These are phyloP conservation scores for Bimuria novae-zelandiae DNA, from an alignment of 2,329 filamentous ascomycete genomes.

Conservation along the genomic window DNA sequence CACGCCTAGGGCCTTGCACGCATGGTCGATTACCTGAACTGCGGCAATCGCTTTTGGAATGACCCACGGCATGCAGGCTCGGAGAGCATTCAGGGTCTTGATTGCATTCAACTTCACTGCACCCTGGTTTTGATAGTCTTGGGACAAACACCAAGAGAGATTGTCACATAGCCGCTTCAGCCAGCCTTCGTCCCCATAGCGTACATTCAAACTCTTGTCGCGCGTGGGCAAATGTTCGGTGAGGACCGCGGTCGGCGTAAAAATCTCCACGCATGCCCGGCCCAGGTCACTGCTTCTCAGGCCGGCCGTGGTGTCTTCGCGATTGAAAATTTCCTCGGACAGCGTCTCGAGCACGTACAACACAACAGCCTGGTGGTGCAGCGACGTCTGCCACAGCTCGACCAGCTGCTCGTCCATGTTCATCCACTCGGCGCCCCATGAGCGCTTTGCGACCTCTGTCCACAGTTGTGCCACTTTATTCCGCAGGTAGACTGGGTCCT, in stretches of 20 bases:
- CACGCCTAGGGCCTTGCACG: conserved; percentile 47
- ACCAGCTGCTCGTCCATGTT: conserved; percentile 89
- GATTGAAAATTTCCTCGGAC: conserved; percentile 91
- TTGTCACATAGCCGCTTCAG: conserved; percentile 75
- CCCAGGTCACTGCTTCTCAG: conserved; percentile 83
- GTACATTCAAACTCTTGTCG: conserved; percentile 69
- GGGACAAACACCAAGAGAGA: conserved; percentile 72
- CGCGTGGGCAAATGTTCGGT: conserved; percentile 76
- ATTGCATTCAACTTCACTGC: conserved; percentile 72
- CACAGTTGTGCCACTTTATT: conserved; percentile 95
- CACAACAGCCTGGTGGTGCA: conserved; percentile 81
- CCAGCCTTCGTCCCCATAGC: conserved; percentile 86
- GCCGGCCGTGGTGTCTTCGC: conserved; percentile 84
- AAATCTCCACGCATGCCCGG: conserved; percentile 89
- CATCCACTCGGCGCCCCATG: conserved; percentile 91
- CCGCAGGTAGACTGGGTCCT: conserved; percentile 80
- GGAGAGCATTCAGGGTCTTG: conserved; percentile 76
- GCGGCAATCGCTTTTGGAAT: conserved; percentile 79
- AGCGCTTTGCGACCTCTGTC: conserved; percentile 91
- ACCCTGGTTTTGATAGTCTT: conserved; percentile 66
- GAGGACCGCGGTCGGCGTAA: conserved; percentile 78
- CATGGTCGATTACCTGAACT: conserved; percentile 42
- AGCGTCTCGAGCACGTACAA: conserved; percentile 87
- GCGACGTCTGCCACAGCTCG: conserved; percentile 70
- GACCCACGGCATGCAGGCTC: conserved; percentile 83